Percentiles rank a stretch among this genome's conserved stretches.
Conservation (phyloP, 768 basidiomycete genomes). For the Hygrophorus russula region DNA sequence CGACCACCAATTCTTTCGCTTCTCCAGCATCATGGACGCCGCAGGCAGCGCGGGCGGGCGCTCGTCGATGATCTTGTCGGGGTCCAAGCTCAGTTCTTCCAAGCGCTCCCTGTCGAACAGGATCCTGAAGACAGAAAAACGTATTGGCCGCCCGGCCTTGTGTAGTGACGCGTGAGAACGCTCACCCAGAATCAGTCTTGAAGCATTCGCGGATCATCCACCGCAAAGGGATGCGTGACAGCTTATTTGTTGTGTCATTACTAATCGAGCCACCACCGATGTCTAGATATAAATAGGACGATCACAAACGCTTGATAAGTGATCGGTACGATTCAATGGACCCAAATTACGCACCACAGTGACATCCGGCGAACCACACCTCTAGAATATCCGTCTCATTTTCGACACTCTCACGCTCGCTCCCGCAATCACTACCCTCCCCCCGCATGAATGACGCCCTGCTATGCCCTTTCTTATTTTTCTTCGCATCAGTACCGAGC, state of each 20-base stretch:
- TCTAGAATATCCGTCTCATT: slow-evolving; percentile 32
- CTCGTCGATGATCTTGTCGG: slow-evolving; percentile 12
- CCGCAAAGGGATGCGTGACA: slow-evolving; percentile 43
- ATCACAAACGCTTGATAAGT: not conserved
- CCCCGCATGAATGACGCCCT: too few species aligned
- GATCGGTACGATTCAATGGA: not conserved
- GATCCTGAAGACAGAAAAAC: slow-evolving; percentile 25
- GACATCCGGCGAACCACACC: slow-evolving; percentile 40
- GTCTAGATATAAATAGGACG: slow-evolving; percentile 9
- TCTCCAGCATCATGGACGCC: too few species aligned
- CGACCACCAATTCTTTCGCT: too few species aligned
- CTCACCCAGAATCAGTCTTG: slow-evolving; percentile 36
- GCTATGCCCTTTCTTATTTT: too few species aligned
- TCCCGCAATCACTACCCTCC: slow-evolving; percentile 3
- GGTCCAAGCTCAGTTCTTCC: slow-evolving; percentile 37
- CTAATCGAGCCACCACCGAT: slow-evolving; percentile 22
- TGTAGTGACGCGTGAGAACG: too few species aligned
- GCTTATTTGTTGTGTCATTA: slow-evolving; percentile 33
- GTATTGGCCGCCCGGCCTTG: too few species aligned
- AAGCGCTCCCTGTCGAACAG: slow-evolving; percentile 42
- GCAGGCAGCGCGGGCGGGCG: too few species aligned
- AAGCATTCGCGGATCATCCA: slow-evolving; percentile 74
- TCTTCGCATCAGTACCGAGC: slow-evolving; percentile 1
- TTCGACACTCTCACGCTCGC: slow-evolving; percentile 5
- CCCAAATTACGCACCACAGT: slow-evolving; percentile 19